phyloP scores from a whole-genome alignment of 2,329 filamentous ascomycete genomes.

The Paecilomyces sp. region DNA sequence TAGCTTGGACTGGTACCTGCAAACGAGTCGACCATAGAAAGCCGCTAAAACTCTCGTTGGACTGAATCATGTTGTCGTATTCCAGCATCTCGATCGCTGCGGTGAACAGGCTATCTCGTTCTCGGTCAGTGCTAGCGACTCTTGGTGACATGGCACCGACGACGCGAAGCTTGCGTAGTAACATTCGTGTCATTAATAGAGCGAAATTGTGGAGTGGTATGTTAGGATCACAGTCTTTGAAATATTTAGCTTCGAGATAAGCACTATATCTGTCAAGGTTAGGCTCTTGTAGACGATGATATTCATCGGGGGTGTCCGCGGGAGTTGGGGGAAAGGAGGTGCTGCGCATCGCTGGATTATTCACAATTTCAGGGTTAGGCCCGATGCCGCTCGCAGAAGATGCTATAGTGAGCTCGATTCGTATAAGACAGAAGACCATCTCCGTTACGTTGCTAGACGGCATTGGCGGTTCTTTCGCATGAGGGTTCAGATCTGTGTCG shows the following conservation, averaged over 20 bases:
- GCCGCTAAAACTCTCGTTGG: constrained; percentile 43
- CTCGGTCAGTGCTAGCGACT: constrained; percentile 11
- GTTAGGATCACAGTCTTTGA: constrained; percentile 51
- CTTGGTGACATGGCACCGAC: constrained; percentile 8
- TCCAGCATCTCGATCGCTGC: constrained; percentile 54
- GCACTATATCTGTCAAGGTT: constrained; percentile 47
- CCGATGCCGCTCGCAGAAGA: constrained; percentile 3
- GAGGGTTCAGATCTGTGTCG: constrained; percentile 14
- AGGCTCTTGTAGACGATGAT: neutral
- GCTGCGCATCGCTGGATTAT: neutral
- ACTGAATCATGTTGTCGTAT: constrained; percentile 52
- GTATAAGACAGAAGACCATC: constrained; percentile 31
- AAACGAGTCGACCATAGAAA: constrained; percentile 55
- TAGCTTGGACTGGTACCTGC: constrained; percentile 55
- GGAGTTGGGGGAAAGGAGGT: neutral
- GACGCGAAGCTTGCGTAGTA: constrained; percentile 38
- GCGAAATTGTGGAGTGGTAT: constrained; percentile 55
- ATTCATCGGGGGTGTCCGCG: neutral
- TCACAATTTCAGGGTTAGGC: constrained; percentile 13
- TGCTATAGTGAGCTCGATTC: constrained; percentile 6
- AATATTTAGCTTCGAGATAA: constrained; percentile 51
- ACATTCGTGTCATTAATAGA: constrained; percentile 50
- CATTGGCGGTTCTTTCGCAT: constrained; percentile 23
- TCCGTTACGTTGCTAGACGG: constrained; percentile 28
- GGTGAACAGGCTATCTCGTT: constrained; percentile 48